Conservation (phyloP, 2,329 filamentous ascomycete species). For the Pseudogymnoascus sp. region DNA sequence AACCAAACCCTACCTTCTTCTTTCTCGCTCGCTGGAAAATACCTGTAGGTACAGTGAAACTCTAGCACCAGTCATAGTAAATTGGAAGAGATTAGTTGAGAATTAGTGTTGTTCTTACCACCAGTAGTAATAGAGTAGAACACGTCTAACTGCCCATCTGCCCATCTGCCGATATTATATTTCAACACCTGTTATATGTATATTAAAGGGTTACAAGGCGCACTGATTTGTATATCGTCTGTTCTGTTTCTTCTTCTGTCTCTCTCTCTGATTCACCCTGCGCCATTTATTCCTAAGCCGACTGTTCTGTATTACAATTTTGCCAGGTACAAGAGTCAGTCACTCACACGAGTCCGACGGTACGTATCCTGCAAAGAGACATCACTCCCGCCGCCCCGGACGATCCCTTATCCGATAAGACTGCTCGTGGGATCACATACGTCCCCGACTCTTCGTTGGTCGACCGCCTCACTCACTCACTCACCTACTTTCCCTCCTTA, state of each 20-base stretch:
- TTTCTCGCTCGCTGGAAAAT: neutral
- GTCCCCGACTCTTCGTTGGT: neutral
- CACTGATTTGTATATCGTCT: neutral
- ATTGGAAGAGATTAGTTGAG: neutral
- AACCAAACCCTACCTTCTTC: slow-evolving; percentile 3
- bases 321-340: neutral
- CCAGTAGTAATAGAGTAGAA: neutral
- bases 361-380: neutral
- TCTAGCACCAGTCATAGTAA: neutral
- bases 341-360: neutral
- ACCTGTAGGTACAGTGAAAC: neutral
- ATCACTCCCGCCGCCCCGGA: neutral
- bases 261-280: neutral
- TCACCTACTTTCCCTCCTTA: neutral
- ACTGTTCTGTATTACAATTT: neutral
- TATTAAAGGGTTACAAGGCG: neutral
- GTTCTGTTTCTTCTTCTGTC: neutral
- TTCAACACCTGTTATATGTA: neutral
- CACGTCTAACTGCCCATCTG: neutral
- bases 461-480: neutral
- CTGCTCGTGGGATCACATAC: neutral
- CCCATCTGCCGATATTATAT: neutral
- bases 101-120: neutral
- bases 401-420: slow-evolving; percentile 4
- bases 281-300: neutral